A percentile compares a stretch with the other conserved stretches of the same genome.
phyloP scores from a whole-genome alignment of 2,329 filamentous ascomycete species.

The Metarhizium anisopliae region DNA sequence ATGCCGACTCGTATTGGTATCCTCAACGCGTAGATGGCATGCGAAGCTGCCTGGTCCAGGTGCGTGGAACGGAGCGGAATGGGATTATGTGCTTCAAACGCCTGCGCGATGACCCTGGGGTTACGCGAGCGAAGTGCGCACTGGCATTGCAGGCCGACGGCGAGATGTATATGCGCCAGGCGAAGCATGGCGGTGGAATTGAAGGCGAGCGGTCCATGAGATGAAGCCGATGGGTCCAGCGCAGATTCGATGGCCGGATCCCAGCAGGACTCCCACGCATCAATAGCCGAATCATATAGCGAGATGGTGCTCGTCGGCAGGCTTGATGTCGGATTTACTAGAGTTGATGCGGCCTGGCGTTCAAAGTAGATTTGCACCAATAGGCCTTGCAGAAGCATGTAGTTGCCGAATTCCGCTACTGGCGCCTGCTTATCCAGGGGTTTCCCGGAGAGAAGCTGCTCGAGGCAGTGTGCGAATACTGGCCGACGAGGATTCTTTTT shows the following conservation, averaged over 20 bases:
- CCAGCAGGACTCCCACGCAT: conserved; percentile 43
- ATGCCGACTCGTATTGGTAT: no score
- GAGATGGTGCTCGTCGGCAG: conserved; percentile 3
- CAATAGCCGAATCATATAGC: conserved; percentile 24
- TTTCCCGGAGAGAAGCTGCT: conserved; percentile 17
- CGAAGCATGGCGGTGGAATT: conserved; percentile 25
- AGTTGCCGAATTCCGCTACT: conserved; percentile 42
- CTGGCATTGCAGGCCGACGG: no score
- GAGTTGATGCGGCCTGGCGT: conserved; percentile 14
- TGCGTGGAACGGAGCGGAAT: no score
- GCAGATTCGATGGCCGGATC: conserved; percentile 42
- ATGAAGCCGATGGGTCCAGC: conserved; percentile 36
- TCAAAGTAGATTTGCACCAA: conserved; percentile 45
- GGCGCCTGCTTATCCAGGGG: conserved; percentile 9
- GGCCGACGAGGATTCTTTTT: conserved; percentile 2
- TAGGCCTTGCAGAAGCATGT: conserved; percentile 44
- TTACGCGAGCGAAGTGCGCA: no score
- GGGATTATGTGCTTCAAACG: no score
- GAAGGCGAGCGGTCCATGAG: conserved; percentile 43
- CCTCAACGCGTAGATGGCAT: no score
- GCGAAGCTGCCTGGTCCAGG: no score
- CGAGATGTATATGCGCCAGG: conserved; percentile 13
- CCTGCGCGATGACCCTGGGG: no score
- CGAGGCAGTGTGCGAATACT: conserved; percentile 17
- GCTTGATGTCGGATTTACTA: conserved; percentile 1